phyloP scores from a whole-genome alignment of 805 yeast genomes.

The Pichia thaimueangensis region DNA sequence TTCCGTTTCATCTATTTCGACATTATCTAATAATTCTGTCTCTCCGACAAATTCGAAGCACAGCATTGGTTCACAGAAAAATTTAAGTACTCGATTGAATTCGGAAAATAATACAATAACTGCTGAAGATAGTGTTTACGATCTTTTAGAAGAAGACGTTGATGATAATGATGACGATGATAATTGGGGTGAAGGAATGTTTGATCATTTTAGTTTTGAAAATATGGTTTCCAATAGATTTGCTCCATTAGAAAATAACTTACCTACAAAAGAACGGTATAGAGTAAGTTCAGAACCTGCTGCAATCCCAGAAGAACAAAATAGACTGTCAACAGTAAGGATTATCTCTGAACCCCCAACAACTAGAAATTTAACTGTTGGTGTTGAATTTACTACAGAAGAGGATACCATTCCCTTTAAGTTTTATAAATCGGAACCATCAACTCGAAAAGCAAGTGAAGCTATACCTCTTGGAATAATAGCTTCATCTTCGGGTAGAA shows the following conservation, averaged over 20 bases:
- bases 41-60: no score
- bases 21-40: not conserved
- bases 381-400: no score
- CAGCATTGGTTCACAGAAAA: no score
- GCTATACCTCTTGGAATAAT: no score
- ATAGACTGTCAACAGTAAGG: no score
- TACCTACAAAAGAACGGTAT: no score
- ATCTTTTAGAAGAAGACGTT: not conserved
- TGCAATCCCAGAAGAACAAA: no score
- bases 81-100: no score
- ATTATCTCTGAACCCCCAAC: constrained; percentile 8
- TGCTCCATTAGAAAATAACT: not conserved
- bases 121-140: not conserved
- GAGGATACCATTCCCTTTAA: no score
- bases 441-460: constrained; percentile 4
- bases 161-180: constrained; percentile 1
- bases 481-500: not conserved
- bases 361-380: not conserved
- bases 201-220: constrained; percentile 15
- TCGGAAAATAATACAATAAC: not conserved
- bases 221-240: constrained; percentile 5
- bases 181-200: constrained; percentile 11
- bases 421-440: constrained; percentile 9
- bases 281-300: no score
- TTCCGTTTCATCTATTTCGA: not conserved